Conservation (phyloP, 441 rosid species). For the Theobroma grandiflorum region DNA sequence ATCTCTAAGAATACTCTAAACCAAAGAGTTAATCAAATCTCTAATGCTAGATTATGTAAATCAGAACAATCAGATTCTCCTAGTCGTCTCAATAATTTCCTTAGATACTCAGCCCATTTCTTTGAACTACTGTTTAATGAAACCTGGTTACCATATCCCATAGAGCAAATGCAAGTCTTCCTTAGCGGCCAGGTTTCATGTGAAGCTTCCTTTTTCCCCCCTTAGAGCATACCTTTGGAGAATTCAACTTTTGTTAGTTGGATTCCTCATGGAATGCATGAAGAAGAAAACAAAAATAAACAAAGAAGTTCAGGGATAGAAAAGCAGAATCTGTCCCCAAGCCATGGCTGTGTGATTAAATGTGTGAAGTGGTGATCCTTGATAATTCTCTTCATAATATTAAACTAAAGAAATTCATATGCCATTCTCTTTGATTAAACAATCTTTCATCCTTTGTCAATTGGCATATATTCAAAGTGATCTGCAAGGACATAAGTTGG, state of each 20-base stretch:
- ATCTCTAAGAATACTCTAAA: neutral
- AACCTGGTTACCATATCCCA: neutral
- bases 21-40: neutral
- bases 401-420: neutral
- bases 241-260: no score
- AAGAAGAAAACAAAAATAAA: neutral
- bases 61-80: no score
- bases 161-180: neutral
- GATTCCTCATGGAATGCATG: neutral
- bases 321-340: neutral
- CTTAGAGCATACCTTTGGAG: neutral
- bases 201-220: neutral
- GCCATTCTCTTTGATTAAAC: neutral
- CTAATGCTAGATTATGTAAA: neutral
- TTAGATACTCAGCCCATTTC: neutral
- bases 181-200: neutral
- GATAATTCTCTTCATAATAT: neutral
- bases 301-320: neutral
- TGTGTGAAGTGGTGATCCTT: no score
- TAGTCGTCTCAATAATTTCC: neutral
- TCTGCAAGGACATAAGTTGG: neutral
- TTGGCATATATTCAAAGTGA: conserved; percentile 27
- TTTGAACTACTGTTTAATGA: neutral
- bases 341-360: neutral
- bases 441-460: neutral